A percentile compares a stretch with the other conserved stretches of the same genome.
Conservation (phyloP, 2,329 filamentous ascomycete species). For the Claviceps cyperi region DNA sequence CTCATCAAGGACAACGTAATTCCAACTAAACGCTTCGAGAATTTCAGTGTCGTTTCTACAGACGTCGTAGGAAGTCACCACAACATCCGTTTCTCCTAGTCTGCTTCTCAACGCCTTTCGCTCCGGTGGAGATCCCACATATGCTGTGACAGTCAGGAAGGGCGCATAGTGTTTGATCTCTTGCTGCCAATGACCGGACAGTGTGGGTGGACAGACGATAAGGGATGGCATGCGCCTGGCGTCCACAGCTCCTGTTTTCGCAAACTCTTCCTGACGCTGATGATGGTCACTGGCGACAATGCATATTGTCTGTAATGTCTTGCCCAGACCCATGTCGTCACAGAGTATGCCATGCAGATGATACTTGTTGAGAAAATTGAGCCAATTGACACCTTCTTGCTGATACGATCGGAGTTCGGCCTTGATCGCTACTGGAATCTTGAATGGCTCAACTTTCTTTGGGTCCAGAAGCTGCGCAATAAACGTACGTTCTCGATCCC, state of each 20-base stretch:
- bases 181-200: slow-evolving; percentile 97
- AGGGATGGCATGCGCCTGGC: slow-evolving; percentile 71
- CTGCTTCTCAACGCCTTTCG: slow-evolving; percentile 54
- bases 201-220: slow-evolving; percentile 88
- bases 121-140: slow-evolving; percentile 78
- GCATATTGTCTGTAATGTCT: slow-evolving; percentile 92
- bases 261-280: slow-evolving; percentile 77
- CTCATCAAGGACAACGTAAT: slow-evolving; percentile 94
- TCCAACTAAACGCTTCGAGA: slow-evolving; percentile 76
- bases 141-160: slow-evolving; percentile 78
- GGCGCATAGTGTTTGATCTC: slow-evolving; percentile 93
- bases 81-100: slow-evolving; percentile 71
- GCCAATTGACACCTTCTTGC: slow-evolving; percentile 97
- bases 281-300: slow-evolving; percentile 98
- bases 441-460: slow-evolving; percentile 89
- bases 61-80: slow-evolving; percentile 96
- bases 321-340: slow-evolving; percentile 97
- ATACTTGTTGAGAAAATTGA: slow-evolving; percentile 94
- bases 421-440: slow-evolving; percentile 92
- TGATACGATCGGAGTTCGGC: slow-evolving; percentile 93
- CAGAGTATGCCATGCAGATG: slow-evolving; percentile 96
- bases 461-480: slow-evolving; percentile 92
- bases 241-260: slow-evolving; percentile 66
- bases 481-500: slow-evolving; percentile 90
- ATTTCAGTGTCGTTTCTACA: slow-evolving; percentile 90